Conservation (phyloP, 2,329 filamentous ascomycete species). For the Colletotrichum tropicicola region DNA sequence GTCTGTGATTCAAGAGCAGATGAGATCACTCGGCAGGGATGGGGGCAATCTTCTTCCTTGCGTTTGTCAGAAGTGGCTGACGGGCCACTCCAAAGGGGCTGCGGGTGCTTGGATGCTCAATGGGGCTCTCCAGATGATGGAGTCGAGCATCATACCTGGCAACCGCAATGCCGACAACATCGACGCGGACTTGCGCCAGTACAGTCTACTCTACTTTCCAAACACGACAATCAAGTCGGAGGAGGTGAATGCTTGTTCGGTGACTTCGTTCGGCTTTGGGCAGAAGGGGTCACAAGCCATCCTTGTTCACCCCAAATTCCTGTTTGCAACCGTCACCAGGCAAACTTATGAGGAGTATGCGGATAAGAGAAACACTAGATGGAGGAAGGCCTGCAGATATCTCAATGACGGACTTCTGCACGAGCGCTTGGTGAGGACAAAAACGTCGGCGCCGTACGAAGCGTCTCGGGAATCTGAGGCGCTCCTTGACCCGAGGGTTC, state of each 20-base stretch:
- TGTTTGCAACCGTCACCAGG: slow-evolving; percentile 40
- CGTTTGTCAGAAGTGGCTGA: slow-evolving; percentile 47
- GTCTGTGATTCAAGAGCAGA: slow-evolving; percentile 43
- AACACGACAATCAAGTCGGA: slow-evolving; percentile 33
- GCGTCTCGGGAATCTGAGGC: not conserved
- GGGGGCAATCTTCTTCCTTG: slow-evolving; percentile 41
- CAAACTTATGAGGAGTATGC: slow-evolving; percentile 24
- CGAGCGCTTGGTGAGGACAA: not conserved
- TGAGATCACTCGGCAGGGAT: slow-evolving; percentile 43
- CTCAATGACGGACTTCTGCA: not conserved
- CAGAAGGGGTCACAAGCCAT: slow-evolving; percentile 51
- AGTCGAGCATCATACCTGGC: slow-evolving; percentile 41
- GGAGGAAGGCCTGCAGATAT: not conserved
- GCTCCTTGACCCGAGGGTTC: not conserved
- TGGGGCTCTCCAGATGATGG: slow-evolving; percentile 45
- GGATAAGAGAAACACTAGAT: not conserved
- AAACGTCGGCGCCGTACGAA: not conserved
- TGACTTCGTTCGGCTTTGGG: slow-evolving; percentile 54
- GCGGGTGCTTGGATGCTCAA: slow-evolving; percentile 49
- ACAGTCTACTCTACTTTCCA: slow-evolving; percentile 44
- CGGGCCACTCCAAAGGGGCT: slow-evolving; percentile 48
- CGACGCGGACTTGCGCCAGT: slow-evolving; percentile 39
- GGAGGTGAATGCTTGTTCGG: slow-evolving; percentile 44
- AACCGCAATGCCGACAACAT: slow-evolving; percentile 48
- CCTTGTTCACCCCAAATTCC: slow-evolving; percentile 44